Evolutionary conservation across 352 stramenopile species (phyloP).

Genomic region (Globisporangium heterothallicum): DNA sequence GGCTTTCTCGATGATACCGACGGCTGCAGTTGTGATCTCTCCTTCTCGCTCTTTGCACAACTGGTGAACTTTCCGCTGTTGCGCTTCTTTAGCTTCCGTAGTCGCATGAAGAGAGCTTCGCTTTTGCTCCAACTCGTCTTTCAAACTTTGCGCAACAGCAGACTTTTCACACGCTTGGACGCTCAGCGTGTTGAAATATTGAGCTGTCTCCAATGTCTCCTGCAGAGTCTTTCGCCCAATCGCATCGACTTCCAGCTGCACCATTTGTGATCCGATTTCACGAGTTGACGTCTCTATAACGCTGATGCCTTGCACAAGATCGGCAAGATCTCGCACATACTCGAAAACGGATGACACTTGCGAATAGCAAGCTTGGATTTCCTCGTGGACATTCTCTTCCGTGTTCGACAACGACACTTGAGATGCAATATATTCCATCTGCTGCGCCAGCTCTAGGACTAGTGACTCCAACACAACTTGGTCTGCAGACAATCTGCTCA

Average conservation of each 20-base stretch:
- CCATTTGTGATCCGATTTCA: constrained; percentile 10
- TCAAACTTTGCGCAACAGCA: not conserved
- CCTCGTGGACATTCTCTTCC: constrained; percentile 22
- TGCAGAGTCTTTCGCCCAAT: constrained; percentile 28
- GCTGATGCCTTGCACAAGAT: constrained; percentile 49
- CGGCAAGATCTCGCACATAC: constrained; percentile 27
- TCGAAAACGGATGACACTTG: constrained; percentile 32
- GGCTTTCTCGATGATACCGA: constrained; percentile 6
- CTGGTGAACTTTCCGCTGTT: constrained; percentile 9
- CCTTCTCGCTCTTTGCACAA: constrained; percentile 16
- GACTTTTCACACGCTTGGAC: constrained; percentile 6
- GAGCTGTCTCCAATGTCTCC: constrained; percentile 12
- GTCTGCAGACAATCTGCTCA: constrained; percentile 33
- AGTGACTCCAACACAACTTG: constrained; percentile 25
- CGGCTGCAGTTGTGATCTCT: constrained; percentile 10
- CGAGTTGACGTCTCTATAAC: constrained; percentile 40
- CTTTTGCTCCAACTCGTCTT: constrained; percentile 16
- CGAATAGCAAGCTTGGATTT: constrained; percentile 31
- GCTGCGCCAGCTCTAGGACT: constrained; percentile 42
- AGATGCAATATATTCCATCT: constrained; percentile 44
- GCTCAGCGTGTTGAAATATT: constrained; percentile 8
- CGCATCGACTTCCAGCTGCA: constrained; percentile 41
- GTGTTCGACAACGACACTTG: constrained; percentile 13
- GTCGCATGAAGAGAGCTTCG: constrained; percentile 9
- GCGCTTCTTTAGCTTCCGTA: constrained; percentile 7